Conservation (phyloP, 2,329 filamentous ascomycete genomes). For the Neofusicoccum parvum region DNA sequence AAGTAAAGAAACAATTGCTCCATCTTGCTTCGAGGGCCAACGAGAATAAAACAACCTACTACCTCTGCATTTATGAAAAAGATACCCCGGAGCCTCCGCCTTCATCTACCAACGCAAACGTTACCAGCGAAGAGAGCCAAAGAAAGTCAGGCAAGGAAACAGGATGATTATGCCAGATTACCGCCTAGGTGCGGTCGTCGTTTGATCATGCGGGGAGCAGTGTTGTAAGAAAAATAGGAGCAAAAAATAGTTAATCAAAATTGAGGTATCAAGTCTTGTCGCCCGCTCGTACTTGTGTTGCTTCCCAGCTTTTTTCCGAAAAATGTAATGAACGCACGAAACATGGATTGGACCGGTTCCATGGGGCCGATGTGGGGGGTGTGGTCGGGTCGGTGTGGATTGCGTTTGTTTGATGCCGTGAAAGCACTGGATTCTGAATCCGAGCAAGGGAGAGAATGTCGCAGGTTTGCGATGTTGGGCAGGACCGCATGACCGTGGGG, state of each 20-base stretch:
- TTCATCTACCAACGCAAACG: neutral
- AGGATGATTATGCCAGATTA: neutral
- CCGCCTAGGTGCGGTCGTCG: neutral
- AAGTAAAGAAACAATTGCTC: neutral
- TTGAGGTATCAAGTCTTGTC: constrained; percentile 12
- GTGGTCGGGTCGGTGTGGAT: neutral
- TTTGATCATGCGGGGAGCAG: neutral
- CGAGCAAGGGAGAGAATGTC: constrained; percentile 5
- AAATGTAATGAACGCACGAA: neutral
- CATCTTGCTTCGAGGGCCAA: too few relatives aligned
- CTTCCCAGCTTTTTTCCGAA: constrained; percentile 9
- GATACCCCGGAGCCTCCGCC: too few relatives aligned
- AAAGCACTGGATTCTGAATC: neutral
- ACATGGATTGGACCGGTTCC: neutral
- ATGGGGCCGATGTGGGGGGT: neutral
- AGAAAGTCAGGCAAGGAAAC: neutral
- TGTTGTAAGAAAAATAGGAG: neutral
- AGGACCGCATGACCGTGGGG: constrained; percentile 4
- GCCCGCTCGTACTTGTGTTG: constrained; percentile 3
- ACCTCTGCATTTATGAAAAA: too few relatives aligned
- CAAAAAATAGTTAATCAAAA: constrained; percentile 1
- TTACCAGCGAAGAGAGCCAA: neutral
- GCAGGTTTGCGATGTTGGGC: neutral
- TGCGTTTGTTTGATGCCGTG: neutral
- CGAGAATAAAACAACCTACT: too few relatives aligned